Percentiles rank a stretch among this genome's conserved stretches.
These are phyloP conservation scores for Fusarium pseudonygamai DNA, from an alignment of 2,329 filamentous ascomycete genomes.

Conservation along the genomic window DNA sequence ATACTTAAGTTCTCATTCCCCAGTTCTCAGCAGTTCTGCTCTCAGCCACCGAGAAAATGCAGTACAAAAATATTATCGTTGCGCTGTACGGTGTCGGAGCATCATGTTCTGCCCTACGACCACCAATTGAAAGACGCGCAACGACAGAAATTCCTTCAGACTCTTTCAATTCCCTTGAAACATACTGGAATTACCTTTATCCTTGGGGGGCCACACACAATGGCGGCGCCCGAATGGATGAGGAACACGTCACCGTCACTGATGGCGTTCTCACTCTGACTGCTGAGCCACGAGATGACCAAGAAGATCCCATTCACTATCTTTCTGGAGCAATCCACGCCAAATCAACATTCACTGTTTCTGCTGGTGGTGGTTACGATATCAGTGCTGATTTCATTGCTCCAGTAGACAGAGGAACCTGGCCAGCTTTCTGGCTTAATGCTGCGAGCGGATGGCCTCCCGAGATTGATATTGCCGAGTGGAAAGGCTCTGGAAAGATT, in stretches of 20 bases:
- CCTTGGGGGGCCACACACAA: conserved; percentile 29
- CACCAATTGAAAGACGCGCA: conserved; percentile 17
- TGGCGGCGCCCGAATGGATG: conserved; percentile 28
- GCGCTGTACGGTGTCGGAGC: not conserved
- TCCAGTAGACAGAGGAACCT: conserved; percentile 14
- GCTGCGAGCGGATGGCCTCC: conserved; percentile 28
- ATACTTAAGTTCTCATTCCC: not conserved
- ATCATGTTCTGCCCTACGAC: conserved; percentile 7
- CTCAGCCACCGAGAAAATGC: not conserved
- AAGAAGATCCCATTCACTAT: conserved; percentile 28
- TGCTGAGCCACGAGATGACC: conserved; percentile 20
- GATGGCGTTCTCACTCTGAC: conserved; percentile 26
- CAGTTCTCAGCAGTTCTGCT: too few species aligned
- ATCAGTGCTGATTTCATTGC: conserved; percentile 30
- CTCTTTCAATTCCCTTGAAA: conserved; percentile 23
- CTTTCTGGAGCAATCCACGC: conserved; percentile 30
- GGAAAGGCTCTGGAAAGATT: conserved; percentile 32
- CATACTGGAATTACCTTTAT: conserved; percentile 33
- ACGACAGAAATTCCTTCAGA: conserved; percentile 23
- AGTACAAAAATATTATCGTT: not conserved
- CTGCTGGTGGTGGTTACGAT: conserved; percentile 21
- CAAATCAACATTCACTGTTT: conserved; percentile 27
- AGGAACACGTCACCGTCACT: conserved; percentile 24
- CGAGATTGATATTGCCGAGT: conserved; percentile 33
- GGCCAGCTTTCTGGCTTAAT: conserved; percentile 37